Evolutionary conservation across 202 grass and related monocot genomes (phyloP).

Genomic region (Panicum hallii): DNA sequence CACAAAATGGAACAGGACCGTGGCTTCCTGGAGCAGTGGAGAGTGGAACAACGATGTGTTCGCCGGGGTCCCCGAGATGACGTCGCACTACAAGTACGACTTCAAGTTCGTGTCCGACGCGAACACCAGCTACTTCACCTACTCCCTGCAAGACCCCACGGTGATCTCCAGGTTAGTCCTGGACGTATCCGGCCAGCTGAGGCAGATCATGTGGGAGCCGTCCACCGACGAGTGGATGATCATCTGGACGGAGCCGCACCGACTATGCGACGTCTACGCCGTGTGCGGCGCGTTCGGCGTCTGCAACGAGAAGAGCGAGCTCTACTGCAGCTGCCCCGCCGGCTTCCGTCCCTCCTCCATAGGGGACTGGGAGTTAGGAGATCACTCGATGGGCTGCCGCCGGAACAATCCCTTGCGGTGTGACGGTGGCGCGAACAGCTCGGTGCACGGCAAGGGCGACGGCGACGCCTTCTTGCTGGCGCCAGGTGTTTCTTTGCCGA

Average conservation of each 20-base stretch:
- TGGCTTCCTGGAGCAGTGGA: slow-evolving; percentile 40
- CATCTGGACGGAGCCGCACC: slow-evolving; percentile 52
- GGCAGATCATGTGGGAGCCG: slow-evolving; percentile 42
- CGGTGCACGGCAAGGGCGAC: not conserved
- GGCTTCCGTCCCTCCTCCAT: slow-evolving; percentile 34
- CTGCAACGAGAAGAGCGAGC: slow-evolving; percentile 40
- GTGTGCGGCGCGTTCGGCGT: slow-evolving; percentile 47
- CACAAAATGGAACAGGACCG: slow-evolving; percentile 15
- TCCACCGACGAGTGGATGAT: slow-evolving; percentile 30
- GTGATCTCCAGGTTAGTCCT: slow-evolving; percentile 51
- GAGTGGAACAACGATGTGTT: slow-evolving; percentile 41
- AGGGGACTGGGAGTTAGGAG: not conserved
- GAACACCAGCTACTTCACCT: slow-evolving; percentile 50
- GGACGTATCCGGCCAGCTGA: slow-evolving; percentile 36
- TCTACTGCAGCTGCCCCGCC: slow-evolving; percentile 45
- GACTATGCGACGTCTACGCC: slow-evolving; percentile 47
- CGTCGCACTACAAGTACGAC: slow-evolving; percentile 37
- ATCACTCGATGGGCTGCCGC: no score
- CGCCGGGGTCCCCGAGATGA: slow-evolving; percentile 4
- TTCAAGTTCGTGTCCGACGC: slow-evolving; percentile 38
- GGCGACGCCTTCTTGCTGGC: slow-evolving; percentile 44
- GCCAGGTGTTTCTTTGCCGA: slow-evolving; percentile 23
- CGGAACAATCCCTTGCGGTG: not conserved
- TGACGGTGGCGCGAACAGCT: not conserved
- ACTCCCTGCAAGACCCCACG: slow-evolving; percentile 26